phyloP scores from a whole-genome alignment of 495 filamentous ascomycete species.

The Cercophora sp. region DNA sequence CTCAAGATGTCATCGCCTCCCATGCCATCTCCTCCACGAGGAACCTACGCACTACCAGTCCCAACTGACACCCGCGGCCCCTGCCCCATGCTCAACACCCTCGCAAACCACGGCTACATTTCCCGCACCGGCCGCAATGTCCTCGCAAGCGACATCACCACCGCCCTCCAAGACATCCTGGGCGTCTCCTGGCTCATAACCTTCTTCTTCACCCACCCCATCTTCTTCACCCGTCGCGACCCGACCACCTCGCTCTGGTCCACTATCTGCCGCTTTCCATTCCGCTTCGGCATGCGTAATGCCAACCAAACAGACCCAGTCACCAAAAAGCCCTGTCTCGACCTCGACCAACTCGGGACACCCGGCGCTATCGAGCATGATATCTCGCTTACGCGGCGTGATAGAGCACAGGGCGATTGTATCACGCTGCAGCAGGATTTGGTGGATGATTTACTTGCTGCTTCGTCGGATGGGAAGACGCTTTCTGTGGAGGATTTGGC shows the following conservation, averaged over 20 bases:
- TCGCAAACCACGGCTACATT: conserved; percentile 8
- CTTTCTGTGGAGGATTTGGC: conserved; percentile 21
- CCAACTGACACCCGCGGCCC: conserved; percentile 5
- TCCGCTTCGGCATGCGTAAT: conserved; percentile 20
- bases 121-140: conserved; percentile 9
- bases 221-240: conserved; percentile 17
- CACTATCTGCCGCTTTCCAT: neutral
- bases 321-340: conserved; percentile 9
- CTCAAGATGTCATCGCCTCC: too few species aligned
- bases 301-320: conserved; percentile 18
- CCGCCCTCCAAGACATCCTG: conserved; percentile 13
- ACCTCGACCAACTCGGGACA: conserved; percentile 29
- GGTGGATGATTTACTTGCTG: conserved; percentile 14
- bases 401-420: conserved; percentile 25
- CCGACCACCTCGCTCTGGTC: neutral
- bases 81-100: conserved; percentile 9
- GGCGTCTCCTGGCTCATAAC: conserved; percentile 15
- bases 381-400: conserved; percentile 30
- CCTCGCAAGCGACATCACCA: conserved; percentile 12
- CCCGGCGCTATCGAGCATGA: conserved; percentile 33
- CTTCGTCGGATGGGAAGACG: conserved; percentile 9
- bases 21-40: neutral
- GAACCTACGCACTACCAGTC: neutral
- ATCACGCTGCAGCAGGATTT: conserved; percentile 19
- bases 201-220: conserved; percentile 19